Percentiles rank a stretch among this genome's conserved stretches.
These are phyloP conservation scores for Neurospora sp. DNA, from an alignment of 495 filamentous ascomycete genomes.

Conservation along the genomic window DNA sequence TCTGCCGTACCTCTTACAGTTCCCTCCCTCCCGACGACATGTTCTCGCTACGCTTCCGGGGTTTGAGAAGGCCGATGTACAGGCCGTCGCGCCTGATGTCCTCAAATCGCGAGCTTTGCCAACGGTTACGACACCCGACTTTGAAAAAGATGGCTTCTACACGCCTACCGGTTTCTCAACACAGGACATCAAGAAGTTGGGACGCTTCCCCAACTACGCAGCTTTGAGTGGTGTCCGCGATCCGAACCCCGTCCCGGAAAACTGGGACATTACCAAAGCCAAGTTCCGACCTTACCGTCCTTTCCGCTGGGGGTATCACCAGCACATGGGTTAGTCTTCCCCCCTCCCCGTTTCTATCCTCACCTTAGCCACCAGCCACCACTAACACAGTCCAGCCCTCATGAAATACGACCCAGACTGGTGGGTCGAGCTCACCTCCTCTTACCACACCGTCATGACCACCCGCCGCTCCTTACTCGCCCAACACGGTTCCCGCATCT, in stretches of 20 bases:
- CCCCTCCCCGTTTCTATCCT: not conserved
- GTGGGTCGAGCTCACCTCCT: constrained; percentile 84
- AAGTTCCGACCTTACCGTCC: constrained; percentile 65
- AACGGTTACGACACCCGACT: constrained; percentile 6
- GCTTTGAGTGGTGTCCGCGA: constrained; percentile 67
- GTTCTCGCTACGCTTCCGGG: constrained; percentile 20
- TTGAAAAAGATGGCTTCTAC: constrained; percentile 7
- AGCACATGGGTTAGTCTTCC: constrained; percentile 75
- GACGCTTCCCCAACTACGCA: constrained; percentile 79
- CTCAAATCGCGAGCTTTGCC: constrained; percentile 10
- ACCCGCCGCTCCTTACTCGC: constrained; percentile 63
- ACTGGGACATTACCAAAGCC: constrained; percentile 55
- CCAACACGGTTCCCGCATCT: constrained; percentile 52
- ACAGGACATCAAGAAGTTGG: constrained; percentile 61
- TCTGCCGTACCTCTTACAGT: constrained; percentile 8
- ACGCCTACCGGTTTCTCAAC: constrained; percentile 43
- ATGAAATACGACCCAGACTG: constrained; percentile 75
- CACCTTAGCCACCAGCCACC: too few relatives aligned
- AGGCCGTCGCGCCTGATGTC: not conserved
- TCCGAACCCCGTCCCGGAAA: constrained; percentile 51
- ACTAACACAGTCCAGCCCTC: constrained; percentile 43
- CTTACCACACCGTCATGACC: constrained; percentile 57
- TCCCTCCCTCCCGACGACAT: constrained; percentile 29
- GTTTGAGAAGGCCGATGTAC: constrained; percentile 9
- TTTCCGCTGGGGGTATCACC: constrained; percentile 81